Evolutionary conservation across 2,329 filamentous ascomycete species (phyloP).

Genomic region (Phaeosphaeria sp.): DNA sequence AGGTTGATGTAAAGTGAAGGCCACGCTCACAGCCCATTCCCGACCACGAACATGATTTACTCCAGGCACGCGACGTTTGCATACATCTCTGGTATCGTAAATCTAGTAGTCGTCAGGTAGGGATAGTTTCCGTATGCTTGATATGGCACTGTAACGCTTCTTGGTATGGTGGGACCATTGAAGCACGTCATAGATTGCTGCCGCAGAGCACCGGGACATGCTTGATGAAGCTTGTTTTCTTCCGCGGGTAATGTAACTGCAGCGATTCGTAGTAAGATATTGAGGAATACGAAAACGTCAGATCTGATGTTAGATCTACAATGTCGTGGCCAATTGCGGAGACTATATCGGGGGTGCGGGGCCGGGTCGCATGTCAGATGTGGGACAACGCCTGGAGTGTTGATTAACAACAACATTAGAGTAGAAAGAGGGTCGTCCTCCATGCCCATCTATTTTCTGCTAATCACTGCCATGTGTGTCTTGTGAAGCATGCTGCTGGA

Average conservation of each 20-base stretch:
- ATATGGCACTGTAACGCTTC: background rate
- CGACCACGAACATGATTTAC: background rate
- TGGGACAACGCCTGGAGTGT: background rate
- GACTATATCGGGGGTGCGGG: slow-evolving; percentile 1
- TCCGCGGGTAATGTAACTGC: background rate
- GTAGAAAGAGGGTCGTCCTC: background rate
- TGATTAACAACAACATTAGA: background rate
- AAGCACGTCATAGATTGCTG: background rate
- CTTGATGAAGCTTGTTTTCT: slow-evolving; percentile 1
- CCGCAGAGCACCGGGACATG: background rate
- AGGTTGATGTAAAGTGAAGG: background rate
- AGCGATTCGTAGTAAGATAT: background rate
- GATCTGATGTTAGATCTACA: background rate
- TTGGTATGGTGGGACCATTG: background rate
- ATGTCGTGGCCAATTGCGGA: background rate
- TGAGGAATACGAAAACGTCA: background rate
- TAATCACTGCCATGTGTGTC: background rate
- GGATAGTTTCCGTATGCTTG: background rate
- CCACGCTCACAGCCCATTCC: background rate
- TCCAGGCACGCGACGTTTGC: background rate
- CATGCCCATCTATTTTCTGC: background rate
- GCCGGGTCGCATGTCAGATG: background rate
- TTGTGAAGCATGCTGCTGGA: background rate
- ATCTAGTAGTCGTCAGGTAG: background rate
- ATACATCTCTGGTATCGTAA: background rate